Evolutionary conservation across 176 grass and related monocot species (phyloP).

Genomic region (Juncus inflexus): DNA sequence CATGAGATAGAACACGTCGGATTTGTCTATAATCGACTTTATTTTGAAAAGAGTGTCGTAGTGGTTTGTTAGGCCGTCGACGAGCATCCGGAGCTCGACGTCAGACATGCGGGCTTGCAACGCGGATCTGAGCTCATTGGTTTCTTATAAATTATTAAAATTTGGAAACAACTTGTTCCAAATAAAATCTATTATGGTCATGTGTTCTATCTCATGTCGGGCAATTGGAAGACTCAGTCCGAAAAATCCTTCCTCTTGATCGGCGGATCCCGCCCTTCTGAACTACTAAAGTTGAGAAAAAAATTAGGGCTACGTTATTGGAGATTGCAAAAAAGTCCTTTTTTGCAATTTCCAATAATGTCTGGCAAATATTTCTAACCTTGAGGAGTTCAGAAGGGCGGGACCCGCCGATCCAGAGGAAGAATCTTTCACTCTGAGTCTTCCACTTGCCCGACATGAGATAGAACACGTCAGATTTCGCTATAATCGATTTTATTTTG

Average conservation of each 20-base stretch:
- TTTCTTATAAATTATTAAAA: background rate
- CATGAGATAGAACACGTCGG: constrained; percentile 52
- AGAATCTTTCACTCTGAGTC: constrained; percentile 40
- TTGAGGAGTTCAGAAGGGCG: constrained; percentile 49
- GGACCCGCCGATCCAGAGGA: constrained; percentile 49
- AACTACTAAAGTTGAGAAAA: constrained; percentile 30
- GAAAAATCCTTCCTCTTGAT: constrained; percentile 48
- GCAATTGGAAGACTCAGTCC: constrained; percentile 46
- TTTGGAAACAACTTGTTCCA: constrained; percentile 19
- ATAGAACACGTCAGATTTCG: constrained; percentile 51
- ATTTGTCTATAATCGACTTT: constrained; percentile 44
- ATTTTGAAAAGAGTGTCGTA: constrained; percentile 46
- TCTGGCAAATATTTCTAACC: constrained; percentile 12
- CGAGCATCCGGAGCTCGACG: constrained; percentile 48
- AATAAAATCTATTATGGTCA: constrained; percentile 45
- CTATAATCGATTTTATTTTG: constrained; percentile 41
- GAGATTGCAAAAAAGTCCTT: background rate
- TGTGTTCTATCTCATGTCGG: constrained; percentile 53
- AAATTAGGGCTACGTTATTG: too few relatives aligned
- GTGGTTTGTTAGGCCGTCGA: constrained; percentile 43
- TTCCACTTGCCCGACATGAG: constrained; percentile 57
- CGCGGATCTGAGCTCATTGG: constrained; percentile 39
- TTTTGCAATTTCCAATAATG: background rate
- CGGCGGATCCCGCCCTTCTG: constrained; percentile 46
- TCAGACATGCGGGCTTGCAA: constrained; percentile 49